These are phyloP conservation scores for Vaccinium macrocarpon DNA, from an alignment of 148 eudicot species.

Conservation along the genomic window DNA sequence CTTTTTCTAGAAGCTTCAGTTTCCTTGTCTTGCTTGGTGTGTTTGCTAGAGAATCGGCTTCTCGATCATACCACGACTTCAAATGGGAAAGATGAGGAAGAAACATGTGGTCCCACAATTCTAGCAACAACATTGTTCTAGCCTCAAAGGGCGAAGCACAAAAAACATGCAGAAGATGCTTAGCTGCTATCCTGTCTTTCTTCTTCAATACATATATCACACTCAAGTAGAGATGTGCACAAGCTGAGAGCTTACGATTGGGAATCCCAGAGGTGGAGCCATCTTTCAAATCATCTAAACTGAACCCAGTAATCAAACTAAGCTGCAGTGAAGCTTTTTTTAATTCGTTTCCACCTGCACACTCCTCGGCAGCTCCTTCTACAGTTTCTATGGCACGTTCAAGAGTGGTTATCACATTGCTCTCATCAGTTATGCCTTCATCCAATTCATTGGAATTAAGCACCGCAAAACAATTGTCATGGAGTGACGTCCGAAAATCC, in stretches of 20 bases:
- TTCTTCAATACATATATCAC: constrained; percentile 44
- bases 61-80: constrained; percentile 40
- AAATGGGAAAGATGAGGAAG: constrained; percentile 47
- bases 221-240: constrained; percentile 54
- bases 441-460: constrained; percentile 32
- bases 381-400: constrained; percentile 51
- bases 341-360: constrained; percentile 35
- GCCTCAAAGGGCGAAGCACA: constrained; percentile 54
- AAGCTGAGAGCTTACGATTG: constrained; percentile 43
- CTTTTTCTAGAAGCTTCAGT: constrained; percentile 41
- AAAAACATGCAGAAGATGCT: constrained; percentile 49
- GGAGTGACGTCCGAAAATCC: constrained; percentile 39
- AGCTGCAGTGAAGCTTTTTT: constrained; percentile 53
- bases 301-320: constrained; percentile 51
- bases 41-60: constrained; percentile 27
- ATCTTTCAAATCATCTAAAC: constrained; percentile 39
- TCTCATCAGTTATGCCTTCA: constrained; percentile 29
- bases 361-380: constrained; percentile 44
- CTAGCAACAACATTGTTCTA: constrained; percentile 38
- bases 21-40: constrained; percentile 34
- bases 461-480: constrained; percentile 37
- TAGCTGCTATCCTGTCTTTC: constrained; percentile 47
- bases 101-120: constrained; percentile 46
- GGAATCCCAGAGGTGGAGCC: constrained; percentile 47
- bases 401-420: constrained; percentile 44